Base-by-base conservation (phyloP, 108 stramenopile species). In the Pelagomonas calceolata region DNA sequence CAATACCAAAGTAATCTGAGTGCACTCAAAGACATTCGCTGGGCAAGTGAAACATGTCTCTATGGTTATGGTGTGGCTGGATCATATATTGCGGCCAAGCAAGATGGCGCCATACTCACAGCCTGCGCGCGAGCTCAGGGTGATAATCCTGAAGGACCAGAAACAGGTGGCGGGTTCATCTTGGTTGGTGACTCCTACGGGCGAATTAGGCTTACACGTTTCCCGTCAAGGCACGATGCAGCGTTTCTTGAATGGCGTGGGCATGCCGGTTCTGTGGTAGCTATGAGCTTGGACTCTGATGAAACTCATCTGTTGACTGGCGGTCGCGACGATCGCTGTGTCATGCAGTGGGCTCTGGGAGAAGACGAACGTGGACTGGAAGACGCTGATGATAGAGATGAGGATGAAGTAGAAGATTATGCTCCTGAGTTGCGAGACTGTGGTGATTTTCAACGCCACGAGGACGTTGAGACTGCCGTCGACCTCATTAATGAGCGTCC, bases 1-100 rank as follows among this genome's bases (percentile, higher is more conserved):
- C 64, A 36, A 0, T 71, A 64, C 63, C 70, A 71, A 46, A 10
- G n/a, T 35, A 71, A 71, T 36, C 64, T 71, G 31, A 45, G 67
- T 1, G 43, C 82, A 35, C 60, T 84, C 60, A 79, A 82, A 64
- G 85, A 84, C 71, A 66, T 75, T 5, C 71, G 65, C 30, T 86
- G 85, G 85, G 80, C 73, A 34, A 66, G 74, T 0, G 64, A 74
- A 36, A 83, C 79, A 17, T 75, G 77, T 65, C 32, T 51, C 17
- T 68, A 71, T 30, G 79, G 79, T n/a, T 83, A 26, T 26, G 79
- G 79, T 43, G 39, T 43, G 9, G 39, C 39, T 10, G 39, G 39
- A 33, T 73, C 5, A 68, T 80, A 31, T 36, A 64, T 63, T 73
- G 80, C 32, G 5, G 12, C 39, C 5, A 43, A 12, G 39, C 39